Conservation (phyloP, 1,284 basidiomycete species). For the Sanghuangporus baumii region DNA sequence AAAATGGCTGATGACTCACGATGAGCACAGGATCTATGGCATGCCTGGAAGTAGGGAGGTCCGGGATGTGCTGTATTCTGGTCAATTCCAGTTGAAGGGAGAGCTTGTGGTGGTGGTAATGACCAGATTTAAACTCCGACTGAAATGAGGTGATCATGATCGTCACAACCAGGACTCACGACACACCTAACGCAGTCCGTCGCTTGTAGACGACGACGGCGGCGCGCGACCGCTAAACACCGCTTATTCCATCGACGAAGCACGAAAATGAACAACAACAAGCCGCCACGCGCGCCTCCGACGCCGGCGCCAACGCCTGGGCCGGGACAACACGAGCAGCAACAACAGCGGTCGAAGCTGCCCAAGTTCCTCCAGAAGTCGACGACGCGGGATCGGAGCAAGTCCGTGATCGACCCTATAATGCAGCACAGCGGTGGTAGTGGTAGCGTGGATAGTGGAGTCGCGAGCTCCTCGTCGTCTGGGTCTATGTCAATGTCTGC, state of each 20-base stretch:
- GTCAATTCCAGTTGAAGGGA: too few relatives aligned
- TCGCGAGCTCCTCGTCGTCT: conserved; percentile 33
- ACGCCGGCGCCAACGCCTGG: conserved; percentile 13
- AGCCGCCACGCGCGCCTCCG: conserved; percentile 18
- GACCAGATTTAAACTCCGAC: conserved; percentile 1
- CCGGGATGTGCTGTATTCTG: too few relatives aligned
- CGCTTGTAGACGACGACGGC: conserved; percentile 5
- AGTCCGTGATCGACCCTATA: conserved; percentile 44
- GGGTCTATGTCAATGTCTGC: neutral
- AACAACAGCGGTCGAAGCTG: conserved; percentile 35
- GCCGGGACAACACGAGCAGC: conserved; percentile 18
- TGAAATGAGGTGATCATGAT: neutral
- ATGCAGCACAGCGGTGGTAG: conserved; percentile 7
- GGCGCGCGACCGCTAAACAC: conserved; percentile 5
- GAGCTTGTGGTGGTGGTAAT: neutral
- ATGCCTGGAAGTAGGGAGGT: too few relatives aligned
- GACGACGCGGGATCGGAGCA: conserved; percentile 48
- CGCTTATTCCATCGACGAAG: neutral
- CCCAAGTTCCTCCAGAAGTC: conserved; percentile 62
- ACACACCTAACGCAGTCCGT: neutral
- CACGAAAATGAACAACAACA: conserved; percentile 5
- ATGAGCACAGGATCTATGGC: too few relatives aligned
- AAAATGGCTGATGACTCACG: too few relatives aligned
- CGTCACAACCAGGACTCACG: neutral
- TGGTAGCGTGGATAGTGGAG: conserved; percentile 32